These are phyloP conservation scores for Silene coronaria DNA, from an alignment of 179 eudicot species.

Conservation along the genomic window DNA sequence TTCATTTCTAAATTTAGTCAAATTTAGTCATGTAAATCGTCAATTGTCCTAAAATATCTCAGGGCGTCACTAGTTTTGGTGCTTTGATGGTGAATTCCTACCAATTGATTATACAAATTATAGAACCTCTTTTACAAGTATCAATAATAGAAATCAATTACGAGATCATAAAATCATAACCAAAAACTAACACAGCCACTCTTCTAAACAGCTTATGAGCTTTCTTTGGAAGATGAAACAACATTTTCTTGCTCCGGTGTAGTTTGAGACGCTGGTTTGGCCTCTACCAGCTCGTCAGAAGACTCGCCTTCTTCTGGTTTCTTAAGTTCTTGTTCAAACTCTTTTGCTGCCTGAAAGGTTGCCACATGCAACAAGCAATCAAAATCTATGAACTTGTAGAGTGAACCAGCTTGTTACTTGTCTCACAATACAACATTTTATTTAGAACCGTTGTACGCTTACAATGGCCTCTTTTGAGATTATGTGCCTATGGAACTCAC, in stretches of 20 bases:
- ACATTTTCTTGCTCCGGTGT: constrained; percentile 45
- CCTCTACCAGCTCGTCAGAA: constrained; percentile 30
- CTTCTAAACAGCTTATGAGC: constrained; percentile 17
- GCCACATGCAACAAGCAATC: constrained; percentile 12
- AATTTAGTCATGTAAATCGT: too few relatives aligned
- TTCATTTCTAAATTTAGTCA: too few relatives aligned
- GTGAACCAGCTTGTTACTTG: neutral
- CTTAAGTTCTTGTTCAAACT: constrained; percentile 79
- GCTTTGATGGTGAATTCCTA: neutral
- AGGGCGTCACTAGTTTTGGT: neutral
- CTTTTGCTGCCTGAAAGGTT: constrained; percentile 77
- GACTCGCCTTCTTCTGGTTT: constrained; percentile 51
- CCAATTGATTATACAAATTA: neutral
- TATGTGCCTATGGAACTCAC: too few relatives aligned
- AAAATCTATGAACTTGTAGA: neutral
- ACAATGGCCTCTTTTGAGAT: too few relatives aligned
- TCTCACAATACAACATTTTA: neutral
- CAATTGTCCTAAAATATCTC: neutral
- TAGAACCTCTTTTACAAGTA: constrained; percentile 4
- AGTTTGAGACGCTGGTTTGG: constrained; percentile 34
- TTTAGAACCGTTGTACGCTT: too few relatives aligned
- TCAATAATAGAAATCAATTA: neutral
- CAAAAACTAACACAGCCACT: constrained; percentile 1
- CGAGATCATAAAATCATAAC: neutral
- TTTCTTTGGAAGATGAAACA: constrained; percentile 49